phyloP scores from a whole-genome alignment of 2,329 filamentous ascomycete species.

The Aureobasidium sp. region DNA sequence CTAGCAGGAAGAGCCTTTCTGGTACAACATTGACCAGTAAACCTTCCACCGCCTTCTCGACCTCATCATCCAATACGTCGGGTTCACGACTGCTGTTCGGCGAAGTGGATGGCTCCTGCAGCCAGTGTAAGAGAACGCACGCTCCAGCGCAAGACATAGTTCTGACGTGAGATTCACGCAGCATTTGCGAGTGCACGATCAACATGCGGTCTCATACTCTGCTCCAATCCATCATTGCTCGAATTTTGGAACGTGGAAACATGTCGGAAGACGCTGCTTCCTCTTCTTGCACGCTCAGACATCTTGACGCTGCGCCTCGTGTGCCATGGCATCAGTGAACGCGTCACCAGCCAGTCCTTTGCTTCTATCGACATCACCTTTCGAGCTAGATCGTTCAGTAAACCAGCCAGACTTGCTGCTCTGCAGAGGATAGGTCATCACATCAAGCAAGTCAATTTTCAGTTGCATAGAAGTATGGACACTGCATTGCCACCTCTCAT shows the following conservation, averaged over 20 bases:
- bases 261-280: conserved; percentile 37
- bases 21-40: conserved; percentile 22
- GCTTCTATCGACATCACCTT: conserved; percentile 61
- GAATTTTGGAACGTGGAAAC: conserved; percentile 41
- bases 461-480: conserved; percentile 64
- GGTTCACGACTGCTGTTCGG: conserved; percentile 37
- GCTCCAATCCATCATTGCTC: conserved; percentile 39
- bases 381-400: conserved; percentile 65
- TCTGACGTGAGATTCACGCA: conserved; percentile 19
- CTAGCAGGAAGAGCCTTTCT: neutral
- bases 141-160: conserved; percentile 1
- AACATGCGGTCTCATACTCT: conserved; percentile 41
- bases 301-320: conserved; percentile 50
- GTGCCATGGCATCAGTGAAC: conserved; percentile 61
- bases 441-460: conserved; percentile 69
- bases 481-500: conserved; percentile 81
- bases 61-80: conserved; percentile 23
- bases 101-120: conserved; percentile 38
- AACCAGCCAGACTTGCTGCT: conserved; percentile 61
- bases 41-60: conserved; percentile 26
- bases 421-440: conserved; percentile 70
- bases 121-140: conserved; percentile 22
- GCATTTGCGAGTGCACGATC: conserved; percentile 37
- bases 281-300: conserved; percentile 32
- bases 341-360: conserved; percentile 63